Evolutionary conservation across 441 rosid species (phyloP), one percentile per base, ranked within the genome.

Genomic region (Erodium texanum): DNA sequence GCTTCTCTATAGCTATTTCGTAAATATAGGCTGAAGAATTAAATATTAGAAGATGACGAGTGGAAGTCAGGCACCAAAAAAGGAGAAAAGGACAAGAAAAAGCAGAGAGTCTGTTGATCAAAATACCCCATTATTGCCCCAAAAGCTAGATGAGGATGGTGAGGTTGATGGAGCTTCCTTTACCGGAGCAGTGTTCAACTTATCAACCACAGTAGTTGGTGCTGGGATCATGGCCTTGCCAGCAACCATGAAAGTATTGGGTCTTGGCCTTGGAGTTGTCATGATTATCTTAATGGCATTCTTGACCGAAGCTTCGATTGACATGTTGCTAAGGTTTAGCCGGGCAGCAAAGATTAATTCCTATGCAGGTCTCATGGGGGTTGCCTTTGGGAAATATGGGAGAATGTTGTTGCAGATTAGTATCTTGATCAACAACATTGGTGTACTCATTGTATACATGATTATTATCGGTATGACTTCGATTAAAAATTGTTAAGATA

Each of bases 151-250:
- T 36, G 88, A 76, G 23, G 83, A 80, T 63, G 93, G 86, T 76
- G 99, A 94, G 73, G 89, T 90, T 64, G 83, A 92, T 67, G 97
- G 99, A 71, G 98, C 97, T 81, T 92, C 99, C 27, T 94, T 89
- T 62, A 82, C 84, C 24, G 99, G 99, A 56, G 97, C 97, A 1
- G 99, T 93, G 75, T 93, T 93, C 68, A 93, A 93, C 74, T 83
- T 93, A 45, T 84, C 99, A 27, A 94, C 97, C 14, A 94, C 98
- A 0, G 76, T 92, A 29, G 88, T 92, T 76, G 98, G 98, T 69
- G 99, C 99, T 54, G 99, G 99, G 24, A 94, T 94, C 85, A 94
- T 94, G 99, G 88, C 99, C 65, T 76, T 94, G 78, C 99, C 99
- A 23, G 99, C 98, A 1, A 92, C 94, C 70, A 83, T 92, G 94